Base-by-base conservation (phyloP, 306 rosid genomes). In the Vachellia pachyceras region DNA sequence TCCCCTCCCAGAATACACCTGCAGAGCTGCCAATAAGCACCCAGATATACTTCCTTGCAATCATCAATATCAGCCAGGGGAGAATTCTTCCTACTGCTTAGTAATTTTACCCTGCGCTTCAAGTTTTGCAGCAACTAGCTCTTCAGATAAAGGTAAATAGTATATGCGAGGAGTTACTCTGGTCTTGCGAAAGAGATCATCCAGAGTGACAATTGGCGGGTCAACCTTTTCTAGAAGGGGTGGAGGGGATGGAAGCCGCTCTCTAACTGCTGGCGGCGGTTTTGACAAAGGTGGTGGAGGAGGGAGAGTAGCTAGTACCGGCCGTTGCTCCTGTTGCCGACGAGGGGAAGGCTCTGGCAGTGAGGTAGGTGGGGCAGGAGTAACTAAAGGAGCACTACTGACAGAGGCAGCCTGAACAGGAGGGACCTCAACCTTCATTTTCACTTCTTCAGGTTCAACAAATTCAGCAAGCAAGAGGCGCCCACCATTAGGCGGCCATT, bases 401-500 rank as follows among this genome's bases (percentile, higher is more conserved):
- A 83, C 87, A 44, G 98, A 74, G n/a, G 90, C 82, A 72, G 83
- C 84, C 15, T 83, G 95, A 82, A 86, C 47, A 74, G 85, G 89
- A 58, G 97, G 94, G 75, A 85, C 60, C 88, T 90, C 98, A 66
- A 84, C 41, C 84, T 89, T 88, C 75, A 79, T 73, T 79, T 90
- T 88, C 84, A 96, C 98, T 82, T 96, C 99, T 83, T 89, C 91
- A 40, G 97, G 90, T 72, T 96, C 97, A 79, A 91, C 97, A 88
- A 81, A 94, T 77, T 96, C 99, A 0, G 97, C 99, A 69, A 79
- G 78, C 5, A 96, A 88, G 55, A 85, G 93, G 39, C 98, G 94
- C 49, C 99, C 98, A 10, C 99, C 99, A 42, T 96, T 94, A 68
- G 95, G 91, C 44, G 99, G 99, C 99, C 99, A 96, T 69, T 90